phyloP scores from a whole-genome alignment of 1,284 basidiomycete genomes.

The Cryptococcus sp. region DNA sequence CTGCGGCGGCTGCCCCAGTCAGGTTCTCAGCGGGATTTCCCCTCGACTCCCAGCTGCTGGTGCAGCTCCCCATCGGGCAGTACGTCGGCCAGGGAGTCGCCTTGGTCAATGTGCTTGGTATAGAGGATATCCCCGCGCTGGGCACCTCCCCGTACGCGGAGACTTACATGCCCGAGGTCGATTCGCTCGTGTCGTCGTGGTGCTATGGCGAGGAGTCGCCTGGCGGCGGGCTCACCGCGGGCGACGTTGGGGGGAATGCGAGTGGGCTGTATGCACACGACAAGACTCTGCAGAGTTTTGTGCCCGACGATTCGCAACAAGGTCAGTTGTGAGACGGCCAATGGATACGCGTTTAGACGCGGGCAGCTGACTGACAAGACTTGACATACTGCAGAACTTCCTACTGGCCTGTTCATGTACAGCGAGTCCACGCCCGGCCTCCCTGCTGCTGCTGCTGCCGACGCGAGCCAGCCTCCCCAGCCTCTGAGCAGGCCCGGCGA shows the following conservation, averaged over 20 bases:
- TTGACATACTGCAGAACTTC: not conserved
- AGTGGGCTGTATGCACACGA: slow-evolving; percentile 9
- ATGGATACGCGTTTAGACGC: too few species aligned
- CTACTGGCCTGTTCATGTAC: not conserved
- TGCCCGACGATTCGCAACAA: not conserved
- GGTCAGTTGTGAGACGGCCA: not conserved
- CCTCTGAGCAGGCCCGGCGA: not conserved
- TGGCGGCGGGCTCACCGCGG: slow-evolving; percentile 1
- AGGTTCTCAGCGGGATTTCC: slow-evolving; percentile 2
- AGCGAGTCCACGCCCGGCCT: not conserved
- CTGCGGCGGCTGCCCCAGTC: not conserved
- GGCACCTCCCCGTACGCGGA: not conserved
- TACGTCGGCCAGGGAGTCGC: not conserved
- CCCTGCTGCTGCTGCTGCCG: too few species aligned
- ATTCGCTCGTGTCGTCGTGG: slow-evolving; percentile 6
- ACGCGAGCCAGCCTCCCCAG: not conserved
- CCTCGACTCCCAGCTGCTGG: not conserved
- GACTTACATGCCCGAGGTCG: not conserved
- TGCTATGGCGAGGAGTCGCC: slow-evolving; percentile 7
- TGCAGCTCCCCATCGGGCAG: not conserved
- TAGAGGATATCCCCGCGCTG: slow-evolving; percentile 12
- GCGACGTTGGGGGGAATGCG: not conserved
- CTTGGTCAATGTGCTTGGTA: slow-evolving; percentile 7
- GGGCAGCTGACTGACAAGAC: not conserved
- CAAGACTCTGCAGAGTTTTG: slow-evolving; percentile 6